Conservation (phyloP, 2,329 filamentous ascomycete genomes). For the Claviceps arundinis region DNA sequence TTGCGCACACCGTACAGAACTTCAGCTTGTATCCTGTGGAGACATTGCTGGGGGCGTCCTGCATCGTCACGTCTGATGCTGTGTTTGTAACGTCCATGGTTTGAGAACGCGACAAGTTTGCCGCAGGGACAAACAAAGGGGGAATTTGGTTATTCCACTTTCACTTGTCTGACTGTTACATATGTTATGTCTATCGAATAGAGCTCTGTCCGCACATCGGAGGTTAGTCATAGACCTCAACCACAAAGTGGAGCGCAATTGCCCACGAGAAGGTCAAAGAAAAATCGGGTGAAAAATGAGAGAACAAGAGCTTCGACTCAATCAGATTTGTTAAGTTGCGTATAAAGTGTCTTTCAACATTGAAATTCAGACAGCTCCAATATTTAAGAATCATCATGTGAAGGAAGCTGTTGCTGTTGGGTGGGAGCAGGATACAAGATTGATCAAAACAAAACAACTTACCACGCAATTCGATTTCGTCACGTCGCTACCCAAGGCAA, state of each 20-base stretch:
- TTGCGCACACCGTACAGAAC: conserved; percentile 98
- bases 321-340: conserved; percentile 29
- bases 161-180: not conserved
- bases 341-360: conserved; percentile 49
- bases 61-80: conserved; percentile 16
- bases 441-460: not conserved
- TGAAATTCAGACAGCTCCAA: conserved; percentile 66
- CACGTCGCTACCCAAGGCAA: not conserved
- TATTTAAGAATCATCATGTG: conserved; percentile 35
- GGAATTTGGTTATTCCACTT: not conserved
- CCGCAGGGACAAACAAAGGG: not conserved
- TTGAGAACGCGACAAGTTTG: not conserved
- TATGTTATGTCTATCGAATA: not conserved
- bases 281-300: not conserved
- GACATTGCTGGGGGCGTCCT: conserved; percentile 35
- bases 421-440: not conserved
- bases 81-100: conserved; percentile 32
- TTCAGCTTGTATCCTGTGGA: conserved; percentile 69
- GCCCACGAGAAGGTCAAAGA: not conserved
- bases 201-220: not conserved
- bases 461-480: not conserved
- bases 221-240: not conserved
- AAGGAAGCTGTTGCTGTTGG: not conserved
- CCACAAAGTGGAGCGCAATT: not conserved
- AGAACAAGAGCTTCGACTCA: not conserved